Conservation (phyloP, 192 early-diverging fungal species). For the Podila minutissima region DNA sequence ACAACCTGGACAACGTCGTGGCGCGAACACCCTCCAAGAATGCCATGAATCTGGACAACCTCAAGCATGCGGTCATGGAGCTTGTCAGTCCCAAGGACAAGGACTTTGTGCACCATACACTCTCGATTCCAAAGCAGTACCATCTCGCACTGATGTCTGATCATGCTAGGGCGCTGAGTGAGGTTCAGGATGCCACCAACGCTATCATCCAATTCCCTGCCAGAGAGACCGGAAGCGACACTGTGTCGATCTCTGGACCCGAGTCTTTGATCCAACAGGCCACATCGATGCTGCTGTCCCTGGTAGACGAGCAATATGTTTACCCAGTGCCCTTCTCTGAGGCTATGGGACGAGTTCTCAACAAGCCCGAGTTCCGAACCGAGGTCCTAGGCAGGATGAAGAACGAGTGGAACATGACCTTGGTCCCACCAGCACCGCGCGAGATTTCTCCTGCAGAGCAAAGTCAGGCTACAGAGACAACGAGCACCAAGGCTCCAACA, state of each 20-base stretch:
- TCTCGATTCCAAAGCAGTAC: slow-evolving; percentile 51
- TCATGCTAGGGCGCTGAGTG: slow-evolving; percentile 46
- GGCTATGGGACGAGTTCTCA: slow-evolving; percentile 42
- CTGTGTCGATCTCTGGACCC: slow-evolving; percentile 63
- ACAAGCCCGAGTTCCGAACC: slow-evolving; percentile 41
- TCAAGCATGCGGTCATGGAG: slow-evolving; percentile 74
- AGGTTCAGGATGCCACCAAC: slow-evolving; percentile 57
- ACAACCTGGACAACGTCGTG: slow-evolving; percentile 86
- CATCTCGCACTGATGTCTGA: slow-evolving; percentile 34
- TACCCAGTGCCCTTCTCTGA: slow-evolving; percentile 48
- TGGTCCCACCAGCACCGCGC: slow-evolving; percentile 18
- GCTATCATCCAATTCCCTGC: slow-evolving; percentile 70
- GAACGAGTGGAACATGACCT: slow-evolving; percentile 48
- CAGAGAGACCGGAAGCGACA: slow-evolving; percentile 67
- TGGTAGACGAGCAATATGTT: slow-evolving; percentile 52
- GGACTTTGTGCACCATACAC: slow-evolving; percentile 49
- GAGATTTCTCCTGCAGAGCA: slow-evolving; percentile 4
- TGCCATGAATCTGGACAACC: slow-evolving; percentile 63
- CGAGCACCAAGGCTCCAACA: background rate
- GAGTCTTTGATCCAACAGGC: slow-evolving; percentile 62
- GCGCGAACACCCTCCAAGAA: slow-evolving; percentile 85
- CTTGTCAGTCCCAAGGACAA: slow-evolving; percentile 60
- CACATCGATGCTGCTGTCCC: slow-evolving; percentile 53
- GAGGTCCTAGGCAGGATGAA: slow-evolving; percentile 41
- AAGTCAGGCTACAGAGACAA: background rate